Evolutionary conservation across 2,329 filamentous ascomycete genomes (phyloP), one percentile per base, ranked within the genome.

Genomic region (Grosmannia huntii): DNA sequence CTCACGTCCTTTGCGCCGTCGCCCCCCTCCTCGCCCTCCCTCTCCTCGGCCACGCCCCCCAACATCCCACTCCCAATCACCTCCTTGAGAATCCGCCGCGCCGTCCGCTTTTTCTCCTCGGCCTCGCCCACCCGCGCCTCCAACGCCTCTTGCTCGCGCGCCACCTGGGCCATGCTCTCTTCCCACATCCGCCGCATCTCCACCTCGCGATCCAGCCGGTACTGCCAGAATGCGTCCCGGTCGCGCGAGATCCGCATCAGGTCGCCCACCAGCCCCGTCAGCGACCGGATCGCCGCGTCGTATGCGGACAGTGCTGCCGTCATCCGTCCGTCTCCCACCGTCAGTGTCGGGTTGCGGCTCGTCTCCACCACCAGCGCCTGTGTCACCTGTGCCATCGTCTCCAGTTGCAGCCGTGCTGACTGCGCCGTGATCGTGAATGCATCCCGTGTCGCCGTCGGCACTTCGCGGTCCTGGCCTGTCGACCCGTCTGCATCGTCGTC

Each of bases 101-200:
- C 94, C 62, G 88, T 81, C 69, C 88, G 91, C 59, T 90, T 83
- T 76, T 95, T 97, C 68, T 87, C 82, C 70, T 97, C 92, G 1
- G 90, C 89, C 71, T 96, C 89, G 51, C 89, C 90, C 61, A 96
- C 88, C 59, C 85, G 86, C 41, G 83, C 89, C 68, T 97, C 90
- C 1, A 99, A 79, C 56, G 90, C 82, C 71, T 97, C 94, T 66
- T 99, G 94, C 69, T 99, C 94, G 58, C 84, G 85, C 21, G 91
- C 94, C n/a, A 99, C 87, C 66, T 91, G 85, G 11, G 94, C 90
- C 94, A 99, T 96, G 72, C 91, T 97, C 67, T 99, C 94, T 72
- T 99, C 94, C 94, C 94, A 99, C 83, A 99, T 89, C 60, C 89
- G 86, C 44, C 94, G 84, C 73, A 97, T 86, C 68, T 96, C 89